These are phyloP conservation scores for Mentha longifolia DNA, from an alignment of 257 asterid species.

Conservation along the genomic window DNA sequence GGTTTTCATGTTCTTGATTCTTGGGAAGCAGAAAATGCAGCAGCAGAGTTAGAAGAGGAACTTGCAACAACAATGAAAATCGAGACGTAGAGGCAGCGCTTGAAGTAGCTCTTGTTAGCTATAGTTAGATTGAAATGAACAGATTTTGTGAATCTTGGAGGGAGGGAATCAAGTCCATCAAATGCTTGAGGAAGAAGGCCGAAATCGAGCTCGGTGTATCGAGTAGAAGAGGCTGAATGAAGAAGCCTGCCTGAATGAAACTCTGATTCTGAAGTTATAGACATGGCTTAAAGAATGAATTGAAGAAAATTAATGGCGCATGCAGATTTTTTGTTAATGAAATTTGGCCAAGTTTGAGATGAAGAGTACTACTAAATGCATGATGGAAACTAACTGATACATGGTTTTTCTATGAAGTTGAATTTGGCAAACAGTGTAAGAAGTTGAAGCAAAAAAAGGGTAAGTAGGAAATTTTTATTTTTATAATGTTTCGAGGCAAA, in stretches of 20 bases:
- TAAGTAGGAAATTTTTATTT: not conserved
- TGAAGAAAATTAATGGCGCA: not conserved
- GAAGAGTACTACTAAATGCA: conserved; percentile 18
- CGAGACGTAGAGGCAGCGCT: conserved; percentile 30
- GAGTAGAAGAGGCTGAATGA: conserved; percentile 47
- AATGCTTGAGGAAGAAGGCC: conserved; percentile 46
- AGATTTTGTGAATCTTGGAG: conserved; percentile 53
- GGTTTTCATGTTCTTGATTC: conserved; percentile 32
- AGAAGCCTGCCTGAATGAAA: conserved; percentile 34
- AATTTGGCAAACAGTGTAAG: not conserved
- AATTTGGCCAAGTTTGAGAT: not conserved
- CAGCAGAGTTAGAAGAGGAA: conserved; percentile 38
- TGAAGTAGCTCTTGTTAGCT: conserved; percentile 39
- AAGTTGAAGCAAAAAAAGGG: not conserved
- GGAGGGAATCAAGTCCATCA: conserved; percentile 41
- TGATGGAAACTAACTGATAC: conserved; percentile 20
- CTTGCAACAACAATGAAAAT: conserved; percentile 19
- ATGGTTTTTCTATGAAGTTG: conserved; percentile 17
- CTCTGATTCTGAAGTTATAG: conserved; percentile 34
- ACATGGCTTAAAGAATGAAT: conserved; percentile 36
- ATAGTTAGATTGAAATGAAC: conserved; percentile 48
- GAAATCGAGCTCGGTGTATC: conserved; percentile 44
- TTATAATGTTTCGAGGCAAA: too few species aligned
- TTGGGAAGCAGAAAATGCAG: conserved; percentile 36
- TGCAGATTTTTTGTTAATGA: not conserved